phyloP scores from a whole-genome alignment of 106 monocot genomes.

The Dactylorhiza incarnata region DNA sequence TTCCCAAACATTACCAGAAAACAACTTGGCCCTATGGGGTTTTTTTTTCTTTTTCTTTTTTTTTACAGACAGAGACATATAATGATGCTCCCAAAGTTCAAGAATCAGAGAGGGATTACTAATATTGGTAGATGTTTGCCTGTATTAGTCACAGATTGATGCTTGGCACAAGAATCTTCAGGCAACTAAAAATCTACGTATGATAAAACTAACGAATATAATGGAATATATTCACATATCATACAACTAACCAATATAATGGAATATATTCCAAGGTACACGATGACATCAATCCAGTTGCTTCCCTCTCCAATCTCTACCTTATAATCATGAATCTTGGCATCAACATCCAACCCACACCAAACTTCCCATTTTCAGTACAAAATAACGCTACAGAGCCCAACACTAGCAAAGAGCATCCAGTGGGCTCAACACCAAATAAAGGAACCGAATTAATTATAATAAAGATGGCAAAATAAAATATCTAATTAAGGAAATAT shows the following conservation, averaged over 20 bases:
- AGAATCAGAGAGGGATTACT: background rate
- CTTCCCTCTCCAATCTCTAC: background rate
- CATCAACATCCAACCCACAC: background rate
- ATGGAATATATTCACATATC: background rate
- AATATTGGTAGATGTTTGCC: background rate
- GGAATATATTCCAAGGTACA: background rate
- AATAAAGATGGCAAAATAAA: no score
- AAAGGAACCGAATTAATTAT: no score
- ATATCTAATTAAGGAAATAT: no score
- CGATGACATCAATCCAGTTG: background rate
- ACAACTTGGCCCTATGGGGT: background rate
- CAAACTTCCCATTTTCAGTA: background rate
- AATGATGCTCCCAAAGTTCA: background rate
- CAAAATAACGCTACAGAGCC: background rate
- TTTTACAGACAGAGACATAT: no score
- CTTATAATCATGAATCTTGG: slow-evolving; percentile 2
- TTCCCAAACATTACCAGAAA: background rate
- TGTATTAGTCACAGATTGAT: background rate
- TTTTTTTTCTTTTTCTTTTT: no score
- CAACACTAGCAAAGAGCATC: background rate
- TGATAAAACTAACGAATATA: background rate
- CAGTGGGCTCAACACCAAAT: no score
- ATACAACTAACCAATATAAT: background rate
- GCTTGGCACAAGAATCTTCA: background rate
- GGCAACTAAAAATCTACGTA: background rate